phyloP scores from a whole-genome alignment of 1,139 yeast genomes.

The Protomyces arabidopsidicola region DNA sequence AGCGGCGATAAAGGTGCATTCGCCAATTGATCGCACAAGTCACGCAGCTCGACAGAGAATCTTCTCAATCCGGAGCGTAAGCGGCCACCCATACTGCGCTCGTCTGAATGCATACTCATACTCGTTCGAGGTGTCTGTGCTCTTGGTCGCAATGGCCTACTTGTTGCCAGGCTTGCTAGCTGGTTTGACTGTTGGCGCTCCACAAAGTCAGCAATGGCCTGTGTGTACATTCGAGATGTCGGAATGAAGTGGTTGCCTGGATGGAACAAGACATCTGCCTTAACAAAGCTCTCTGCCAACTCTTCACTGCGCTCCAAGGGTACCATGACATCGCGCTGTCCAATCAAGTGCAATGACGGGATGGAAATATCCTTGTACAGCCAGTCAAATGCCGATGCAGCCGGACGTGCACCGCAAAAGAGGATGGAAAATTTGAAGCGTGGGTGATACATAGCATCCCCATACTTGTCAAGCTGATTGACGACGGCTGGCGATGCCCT shows the following conservation, averaged over 20 bases:
- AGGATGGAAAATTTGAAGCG: constrained; percentile 66
- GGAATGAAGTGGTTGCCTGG: constrained; percentile 90
- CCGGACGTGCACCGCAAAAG: constrained; percentile 71
- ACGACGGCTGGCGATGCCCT: constrained; percentile 22
- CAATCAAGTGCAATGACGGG: constrained; percentile 71
- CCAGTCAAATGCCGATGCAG: constrained; percentile 50
- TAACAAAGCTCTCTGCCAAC: constrained; percentile 53
- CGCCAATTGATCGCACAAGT: neutral
- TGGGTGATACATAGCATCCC: constrained; percentile 41
- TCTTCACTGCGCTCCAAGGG: constrained; percentile 61
- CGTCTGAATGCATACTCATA: neutral
- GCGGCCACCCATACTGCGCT: neutral
- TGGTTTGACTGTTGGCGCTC: neutral
- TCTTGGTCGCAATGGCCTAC: neutral
- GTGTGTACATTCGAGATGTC: constrained; percentile 15
- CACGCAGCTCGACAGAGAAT: neutral
- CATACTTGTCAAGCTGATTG: constrained; percentile 32
- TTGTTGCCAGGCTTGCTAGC: neutral
- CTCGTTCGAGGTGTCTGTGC: neutral
- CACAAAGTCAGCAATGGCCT: constrained; percentile 14
- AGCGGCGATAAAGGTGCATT: neutral
- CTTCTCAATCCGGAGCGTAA: neutral
- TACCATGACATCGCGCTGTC: constrained; percentile 84
- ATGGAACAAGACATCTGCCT: constrained; percentile 51
- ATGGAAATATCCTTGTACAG: constrained; percentile 46